Evolutionary conservation across 495 filamentous ascomycete genomes (phyloP).

Genomic region (Astrothelium subdiscretum): DNA sequence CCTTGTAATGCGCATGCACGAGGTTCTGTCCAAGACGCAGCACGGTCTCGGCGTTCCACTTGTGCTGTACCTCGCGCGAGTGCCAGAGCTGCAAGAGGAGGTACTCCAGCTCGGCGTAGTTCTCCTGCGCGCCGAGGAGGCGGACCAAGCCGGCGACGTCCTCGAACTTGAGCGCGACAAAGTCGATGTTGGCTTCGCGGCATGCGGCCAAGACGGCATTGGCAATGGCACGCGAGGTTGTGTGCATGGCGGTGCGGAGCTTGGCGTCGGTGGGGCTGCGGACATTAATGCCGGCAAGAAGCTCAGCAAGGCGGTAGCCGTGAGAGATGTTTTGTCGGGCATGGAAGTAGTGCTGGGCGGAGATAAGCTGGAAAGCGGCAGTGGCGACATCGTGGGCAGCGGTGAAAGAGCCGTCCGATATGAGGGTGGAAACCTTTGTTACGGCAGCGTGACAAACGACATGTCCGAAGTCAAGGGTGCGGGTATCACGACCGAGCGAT

Average conservation of each 20-base stretch:
- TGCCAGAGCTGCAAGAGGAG: not conserved
- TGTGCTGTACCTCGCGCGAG: not conserved
- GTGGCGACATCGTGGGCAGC: not conserved
- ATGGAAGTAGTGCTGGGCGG: not conserved
- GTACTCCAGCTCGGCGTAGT: not conserved
- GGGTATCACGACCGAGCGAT: not conserved
- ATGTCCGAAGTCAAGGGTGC: not conserved
- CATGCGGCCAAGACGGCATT: not conserved
- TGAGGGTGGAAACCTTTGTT: not conserved
- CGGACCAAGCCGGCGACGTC: not conserved
- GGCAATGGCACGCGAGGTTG: not conserved
- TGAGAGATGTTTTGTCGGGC: not conserved
- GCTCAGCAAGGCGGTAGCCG: not conserved
- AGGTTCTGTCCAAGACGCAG: not conserved
- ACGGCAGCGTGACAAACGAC: not conserved
- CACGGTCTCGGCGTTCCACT: not conserved
- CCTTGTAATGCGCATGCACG: not conserved
- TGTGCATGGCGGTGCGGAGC: not conserved
- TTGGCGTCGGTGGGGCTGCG: not conserved
- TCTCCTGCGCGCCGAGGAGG: not conserved
- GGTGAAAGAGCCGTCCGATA: not conserved
- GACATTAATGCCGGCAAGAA: not conserved
- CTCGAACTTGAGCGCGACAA: not conserved
- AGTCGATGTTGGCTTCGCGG: not conserved
- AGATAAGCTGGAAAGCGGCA: not conserved